phyloP scores from a whole-genome alignment of 495 filamentous ascomycete species.

The Rusavskia elegans region DNA sequence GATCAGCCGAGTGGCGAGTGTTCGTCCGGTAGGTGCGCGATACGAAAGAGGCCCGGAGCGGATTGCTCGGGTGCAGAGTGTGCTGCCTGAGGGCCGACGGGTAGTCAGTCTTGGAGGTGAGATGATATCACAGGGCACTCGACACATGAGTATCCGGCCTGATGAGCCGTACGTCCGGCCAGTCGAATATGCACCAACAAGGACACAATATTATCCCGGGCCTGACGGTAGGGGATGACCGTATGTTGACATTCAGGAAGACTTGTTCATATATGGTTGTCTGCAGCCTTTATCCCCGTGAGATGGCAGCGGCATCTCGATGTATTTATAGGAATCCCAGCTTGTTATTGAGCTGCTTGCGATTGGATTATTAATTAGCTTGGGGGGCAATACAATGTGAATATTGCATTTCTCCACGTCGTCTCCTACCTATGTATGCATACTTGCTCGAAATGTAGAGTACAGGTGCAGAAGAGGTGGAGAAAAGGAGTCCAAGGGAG shows the following conservation, averaged over 20 bases:
- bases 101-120: constrained; percentile 8
- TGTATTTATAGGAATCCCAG: neutral
- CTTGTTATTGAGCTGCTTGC: neutral
- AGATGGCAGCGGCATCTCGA: neutral
- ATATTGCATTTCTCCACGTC: no score
- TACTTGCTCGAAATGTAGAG: no score
- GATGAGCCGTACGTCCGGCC: constrained; percentile 13
- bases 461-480: no score
- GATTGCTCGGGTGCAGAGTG: constrained; percentile 32
- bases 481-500: no score
- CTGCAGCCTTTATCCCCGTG: no score
- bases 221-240: neutral
- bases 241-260: neutral
- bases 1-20: constrained; percentile 38
- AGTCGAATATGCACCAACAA: neutral
- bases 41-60: constrained; percentile 37
- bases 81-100: constrained; percentile 27
- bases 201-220: neutral
- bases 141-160: constrained; percentile 21
- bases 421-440: no score
- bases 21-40: constrained; percentile 35
- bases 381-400: no score
- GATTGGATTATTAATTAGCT: no score
- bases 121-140: constrained; percentile 11
- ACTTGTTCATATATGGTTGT: neutral